Evolutionary conservation across 2,329 filamentous ascomycete genomes (phyloP), one percentile per base, ranked within the genome.

Genomic region (Ophiostoma montium): DNA sequence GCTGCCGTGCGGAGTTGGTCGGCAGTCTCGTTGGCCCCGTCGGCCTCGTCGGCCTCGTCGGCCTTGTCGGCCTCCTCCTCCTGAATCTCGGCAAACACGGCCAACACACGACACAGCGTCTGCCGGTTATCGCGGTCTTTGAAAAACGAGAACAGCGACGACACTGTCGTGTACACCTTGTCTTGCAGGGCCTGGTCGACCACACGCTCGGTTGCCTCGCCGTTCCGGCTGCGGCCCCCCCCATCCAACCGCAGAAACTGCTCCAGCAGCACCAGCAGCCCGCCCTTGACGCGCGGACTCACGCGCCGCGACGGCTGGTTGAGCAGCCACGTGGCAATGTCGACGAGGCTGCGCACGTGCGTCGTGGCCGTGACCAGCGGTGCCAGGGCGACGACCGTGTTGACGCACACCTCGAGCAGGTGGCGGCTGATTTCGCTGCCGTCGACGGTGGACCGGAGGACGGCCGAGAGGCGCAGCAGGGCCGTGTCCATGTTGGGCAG

Each of bases 111-210:
- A 15, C 84, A 84, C 27, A 96, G 67, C 1, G 86, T 72, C 53
- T 80, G 72, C 49, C 92, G 76, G 59, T 87, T 94, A 39, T 77
- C 68, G 39, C 80, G 75, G 62, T 96, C 89, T 57, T 81, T 86
- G 68, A 96, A 90, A 61, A 89, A 95, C 49, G 86, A 85, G 61
- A 95, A 96, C 32, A 96, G 74, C 0, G 85, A 81, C 4, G 85
- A 82, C 10, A 92, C 66, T 0, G 86, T 86, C 42, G 78, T 70
- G 61, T 84, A 94, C 1, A 94, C 76, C 33, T 75, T 72, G 41
- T 73, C 67, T 45, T 77, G 77, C 15, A 90, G 66, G 21, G 73
- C 70, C 6, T 65, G 58, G 45, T 52, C 50, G 12, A 23, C 42
- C 6, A 47, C 46, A 7, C 16, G 15, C 15, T 27, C 41, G 2